phyloP scores from a whole-genome alignment of 2,329 filamentous ascomycete genomes.

The Penicillium thymicola region DNA sequence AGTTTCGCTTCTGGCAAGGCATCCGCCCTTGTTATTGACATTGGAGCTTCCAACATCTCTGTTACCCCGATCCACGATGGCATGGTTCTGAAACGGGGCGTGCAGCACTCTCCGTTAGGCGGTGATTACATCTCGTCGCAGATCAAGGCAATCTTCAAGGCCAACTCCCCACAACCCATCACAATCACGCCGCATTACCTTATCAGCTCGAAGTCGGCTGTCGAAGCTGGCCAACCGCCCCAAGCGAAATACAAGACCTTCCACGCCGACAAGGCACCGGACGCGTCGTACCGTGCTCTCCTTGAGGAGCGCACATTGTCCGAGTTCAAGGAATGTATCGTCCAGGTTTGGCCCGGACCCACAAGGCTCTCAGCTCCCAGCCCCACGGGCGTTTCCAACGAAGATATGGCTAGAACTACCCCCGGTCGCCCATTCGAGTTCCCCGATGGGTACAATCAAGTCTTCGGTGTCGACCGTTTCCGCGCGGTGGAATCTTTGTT shows the following conservation, averaged over 20 bases:
- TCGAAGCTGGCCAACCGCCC: slow-evolving; percentile 78
- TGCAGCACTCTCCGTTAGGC: slow-evolving; percentile 79
- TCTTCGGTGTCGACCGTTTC: slow-evolving; percentile 87
- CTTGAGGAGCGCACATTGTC: slow-evolving; percentile 91
- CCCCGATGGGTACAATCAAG: slow-evolving; percentile 93
- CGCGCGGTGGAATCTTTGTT: slow-evolving; percentile 85
- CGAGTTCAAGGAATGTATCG: slow-evolving; percentile 96
- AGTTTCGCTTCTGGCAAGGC: slow-evolving; percentile 88
- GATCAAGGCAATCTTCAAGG: slow-evolving; percentile 74
- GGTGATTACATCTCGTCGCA: slow-evolving; percentile 90
- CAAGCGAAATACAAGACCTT: slow-evolving; percentile 74
- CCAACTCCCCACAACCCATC: slow-evolving; percentile 63
- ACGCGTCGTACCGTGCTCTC: slow-evolving; percentile 71
- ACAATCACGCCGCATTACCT: slow-evolving; percentile 81
- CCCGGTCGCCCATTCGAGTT: slow-evolving; percentile 92
- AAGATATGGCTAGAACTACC: slow-evolving; percentile 69
- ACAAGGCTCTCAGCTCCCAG: slow-evolving; percentile 57
- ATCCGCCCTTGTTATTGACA: slow-evolving; percentile 85
- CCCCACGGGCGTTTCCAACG: slow-evolving; percentile 60
- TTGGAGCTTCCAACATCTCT: slow-evolving; percentile 83
- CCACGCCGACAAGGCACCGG: slow-evolving; percentile 54
- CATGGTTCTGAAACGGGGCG: slow-evolving; percentile 85
- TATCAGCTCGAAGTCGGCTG: slow-evolving; percentile 79
- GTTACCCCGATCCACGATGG: slow-evolving; percentile 92
- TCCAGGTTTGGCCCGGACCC: slow-evolving; percentile 86